Percentiles rank a stretch among this genome's conserved stretches.
Conservation (phyloP, 164 flowering plant species). For the Liquidambar formosana region DNA sequence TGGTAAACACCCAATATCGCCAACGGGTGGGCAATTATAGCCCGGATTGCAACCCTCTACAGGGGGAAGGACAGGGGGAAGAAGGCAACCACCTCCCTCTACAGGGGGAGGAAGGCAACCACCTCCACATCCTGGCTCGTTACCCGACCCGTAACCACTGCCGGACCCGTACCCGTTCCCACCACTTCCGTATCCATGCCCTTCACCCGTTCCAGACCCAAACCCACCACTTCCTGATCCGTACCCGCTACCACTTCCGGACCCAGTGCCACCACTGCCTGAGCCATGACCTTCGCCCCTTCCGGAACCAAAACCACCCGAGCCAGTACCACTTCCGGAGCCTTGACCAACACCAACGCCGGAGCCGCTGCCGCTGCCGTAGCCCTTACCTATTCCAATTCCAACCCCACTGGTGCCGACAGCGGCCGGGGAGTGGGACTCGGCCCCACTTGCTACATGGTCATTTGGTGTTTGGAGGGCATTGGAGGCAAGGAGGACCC, state of each 20-base stretch:
- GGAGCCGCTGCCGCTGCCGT: not conserved
- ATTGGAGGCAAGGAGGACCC: slow-evolving; percentile 8
- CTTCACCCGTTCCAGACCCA: not conserved
- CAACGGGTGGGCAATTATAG: not conserved
- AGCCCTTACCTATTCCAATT: not conserved
- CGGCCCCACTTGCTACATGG: no score
- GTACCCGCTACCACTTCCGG: not conserved
- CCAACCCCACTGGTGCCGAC: no score
- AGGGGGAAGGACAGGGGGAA: no score
- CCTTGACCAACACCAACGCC: slow-evolving; percentile 3
- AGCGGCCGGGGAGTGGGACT: no score
- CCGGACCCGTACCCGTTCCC: not conserved
- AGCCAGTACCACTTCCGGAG: not conserved
- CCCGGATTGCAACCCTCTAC: not conserved
- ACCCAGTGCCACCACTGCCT: not conserved
- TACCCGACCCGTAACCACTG: not conserved
- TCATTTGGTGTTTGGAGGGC: no score
- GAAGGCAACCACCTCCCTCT: no score
- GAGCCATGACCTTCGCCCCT: not conserved
- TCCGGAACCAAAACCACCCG: slow-evolving; percentile 1
- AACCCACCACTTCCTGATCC: not conserved
- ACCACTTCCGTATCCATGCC: no score
- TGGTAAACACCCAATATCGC: no score
- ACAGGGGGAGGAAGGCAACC: no score
- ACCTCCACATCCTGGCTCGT: no score